Base-by-base conservation (phyloP, 1,284 basidiomycete species). In the Trichosporon ovoides region DNA sequence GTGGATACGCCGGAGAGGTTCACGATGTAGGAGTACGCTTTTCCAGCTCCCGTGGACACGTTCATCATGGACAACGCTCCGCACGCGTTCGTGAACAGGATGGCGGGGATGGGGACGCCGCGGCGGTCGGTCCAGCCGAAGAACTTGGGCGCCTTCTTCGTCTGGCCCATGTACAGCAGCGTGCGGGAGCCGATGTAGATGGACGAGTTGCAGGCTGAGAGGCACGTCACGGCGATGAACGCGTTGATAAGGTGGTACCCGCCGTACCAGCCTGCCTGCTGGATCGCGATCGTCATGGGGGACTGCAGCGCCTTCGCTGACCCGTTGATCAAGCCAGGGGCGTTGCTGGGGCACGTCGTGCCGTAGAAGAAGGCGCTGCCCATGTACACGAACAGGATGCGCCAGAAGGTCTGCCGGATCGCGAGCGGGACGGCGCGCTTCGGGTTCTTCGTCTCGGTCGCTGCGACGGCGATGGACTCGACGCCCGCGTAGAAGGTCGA, bases 341-440 rank as follows among this genome's bases (percentile, higher is more conserved):
- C 80, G 69, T 83, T 84, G 38, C 83, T 87, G 2, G 88, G 85
- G 10, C 90, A 87, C 57, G 91, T 82, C 22, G 91, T 77, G 51
- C 89, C 89, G 62, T 91, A 88, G 62, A 90, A 77, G 54, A 82
- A 74, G 35, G 76, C 74, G 36, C 76, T 76, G 33, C 58, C 79
- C 66, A 90, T 84, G 78, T 92, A 93, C 73, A 93, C 81, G 60
- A 83, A 66, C 33, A 80, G 80, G 65, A 94, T 89, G 68, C 87
- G 85, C 65, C 85, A 79, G 74, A 87, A 88, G 22, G 91, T 88
- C 48, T 86, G 81, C 59, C 82, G 81, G 76, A 87, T 85, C 2
- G 89, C 89, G 68, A 85, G 87, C 38, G 85, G 81, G 57, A 93
- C 85, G 67, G 88, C 90, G 19, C 84, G 82, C 46, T 87, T 83